Conservation (phyloP, 495 filamentous ascomycete species). For the Podospora pseudoanserina region DNA sequence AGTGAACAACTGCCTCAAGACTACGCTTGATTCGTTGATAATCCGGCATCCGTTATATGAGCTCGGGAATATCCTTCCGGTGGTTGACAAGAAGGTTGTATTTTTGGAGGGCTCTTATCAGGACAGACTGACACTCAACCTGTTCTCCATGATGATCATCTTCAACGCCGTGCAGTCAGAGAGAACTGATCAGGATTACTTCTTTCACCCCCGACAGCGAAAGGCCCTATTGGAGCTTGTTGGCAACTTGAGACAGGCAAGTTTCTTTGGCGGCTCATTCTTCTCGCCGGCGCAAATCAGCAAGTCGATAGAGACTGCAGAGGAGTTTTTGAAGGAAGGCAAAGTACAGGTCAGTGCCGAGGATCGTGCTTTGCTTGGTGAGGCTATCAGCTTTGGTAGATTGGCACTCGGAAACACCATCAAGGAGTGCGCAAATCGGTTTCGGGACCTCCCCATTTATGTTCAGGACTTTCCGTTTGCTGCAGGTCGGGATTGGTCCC, state of each 20-base stretch:
- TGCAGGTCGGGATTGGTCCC: slow-evolving; percentile 59
- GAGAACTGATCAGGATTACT: slow-evolving; percentile 75
- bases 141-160: slow-evolving; percentile 75
- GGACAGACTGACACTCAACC: slow-evolving; percentile 77
- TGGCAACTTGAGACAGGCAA: slow-evolving; percentile 77
- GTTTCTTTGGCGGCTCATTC: slow-evolving; percentile 81
- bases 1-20: slow-evolving; percentile 61
- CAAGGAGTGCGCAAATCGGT: slow-evolving; percentile 62
- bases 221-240: slow-evolving; percentile 62
- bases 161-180: slow-evolving; percentile 91
- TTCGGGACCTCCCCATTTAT: slow-evolving; percentile 76
- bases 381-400: slow-evolving; percentile 62
- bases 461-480: slow-evolving; percentile 56
- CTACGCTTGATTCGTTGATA: slow-evolving; percentile 70
- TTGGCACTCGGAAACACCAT: slow-evolving; percentile 53
- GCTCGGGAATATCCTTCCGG: slow-evolving; percentile 61
- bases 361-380: slow-evolving; percentile 57
- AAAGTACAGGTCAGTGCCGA: slow-evolving; percentile 48
- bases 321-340: slow-evolving; percentile 57
- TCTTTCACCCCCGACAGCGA: slow-evolving; percentile 73
- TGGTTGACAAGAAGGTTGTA: slow-evolving; percentile 65
- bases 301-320: slow-evolving; percentile 58
- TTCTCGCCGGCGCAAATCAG: slow-evolving; percentile 60
- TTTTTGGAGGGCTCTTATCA: slow-evolving; percentile 77
- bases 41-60: slow-evolving; percentile 74